These are phyloP conservation scores for Ligustrum vulgare DNA, from an alignment of 257 asterid species.

Conservation along the genomic window DNA sequence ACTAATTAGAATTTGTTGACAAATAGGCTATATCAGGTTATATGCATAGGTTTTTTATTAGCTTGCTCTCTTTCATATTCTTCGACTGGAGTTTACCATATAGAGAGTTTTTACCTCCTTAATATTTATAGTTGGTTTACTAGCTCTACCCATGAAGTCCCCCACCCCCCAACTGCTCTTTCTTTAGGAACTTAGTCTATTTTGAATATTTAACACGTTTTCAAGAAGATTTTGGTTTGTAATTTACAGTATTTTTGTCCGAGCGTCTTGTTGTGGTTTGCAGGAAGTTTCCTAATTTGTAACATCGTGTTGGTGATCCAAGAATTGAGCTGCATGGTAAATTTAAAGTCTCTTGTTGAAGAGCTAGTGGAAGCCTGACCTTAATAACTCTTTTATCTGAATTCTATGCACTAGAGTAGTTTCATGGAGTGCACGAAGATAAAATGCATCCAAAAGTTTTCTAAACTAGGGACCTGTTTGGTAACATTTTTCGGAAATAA, in stretches of 20 bases:
- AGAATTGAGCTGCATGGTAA: background rate
- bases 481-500: background rate
- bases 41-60: background rate
- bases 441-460: background rate
- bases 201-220: background rate
- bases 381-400: background rate
- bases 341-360: background rate
- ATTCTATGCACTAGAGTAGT: background rate
- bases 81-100: background rate
- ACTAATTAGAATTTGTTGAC: background rate
- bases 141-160: background rate
- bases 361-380: background rate
- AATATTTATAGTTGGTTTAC: no score
- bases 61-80: background rate
- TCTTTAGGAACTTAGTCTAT: background rate
- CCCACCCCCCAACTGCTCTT: background rate
- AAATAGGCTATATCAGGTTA: background rate
- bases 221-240: background rate
- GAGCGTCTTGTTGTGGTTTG: background rate
- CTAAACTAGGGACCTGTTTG: background rate
- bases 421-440: background rate
- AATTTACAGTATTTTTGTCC: background rate
- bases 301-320: background rate
- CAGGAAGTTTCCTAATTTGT: background rate
- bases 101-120: no score